Base-by-base conservation (phyloP, 1,139 yeast genomes). In the Kazachstania sp. region DNA sequence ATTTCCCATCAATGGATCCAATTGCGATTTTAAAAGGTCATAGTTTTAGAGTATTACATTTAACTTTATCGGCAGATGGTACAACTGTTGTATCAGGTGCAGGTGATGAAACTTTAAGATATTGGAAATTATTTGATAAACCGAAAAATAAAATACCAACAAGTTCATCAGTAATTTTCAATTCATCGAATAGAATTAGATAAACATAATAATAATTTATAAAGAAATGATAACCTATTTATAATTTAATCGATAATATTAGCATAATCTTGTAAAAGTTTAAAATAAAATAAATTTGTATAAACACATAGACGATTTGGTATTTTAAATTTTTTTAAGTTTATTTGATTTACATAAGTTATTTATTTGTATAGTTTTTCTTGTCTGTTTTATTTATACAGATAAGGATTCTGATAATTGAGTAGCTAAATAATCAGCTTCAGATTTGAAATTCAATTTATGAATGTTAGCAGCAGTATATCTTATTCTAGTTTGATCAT, bases 71-170 rank as follows among this genome's bases (percentile, higher is more conserved):
- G n/a, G 96, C 97, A 0, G 97, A 92, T 67, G 98, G 98, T 1
- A 90, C 86, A 54, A 87, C 97, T 0, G 84, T 92, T n/a, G 98
- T 92, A 2, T 90, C 98, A 0, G 99, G 98, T 0, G 97, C 98
- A 1, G 98, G 98, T 1, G 99, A 92, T 67, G 98, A 94, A 66
- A 92, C 98, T 0, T 70, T 92, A 50, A 68, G 97, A 56, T 86
- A 88, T 60, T 90, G 97, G 97, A 86, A 86, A 57, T 83, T 87
- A 1, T 88, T 86, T 68, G 95, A 86, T 51, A 86, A 83, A 64
- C 79, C 75, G 51, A 81, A 77, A 60, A 68, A 72, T 39, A 81
- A 75, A 50, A 74, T 71, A 40, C 77, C 76, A 16, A 79, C 81
- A 23, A 66, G 65, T 30, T 39, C 43, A 40, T 79, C 87, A 19